Base-by-base conservation (phyloP, 148 eudicot genomes). In the Euryodendron excelsum region DNA sequence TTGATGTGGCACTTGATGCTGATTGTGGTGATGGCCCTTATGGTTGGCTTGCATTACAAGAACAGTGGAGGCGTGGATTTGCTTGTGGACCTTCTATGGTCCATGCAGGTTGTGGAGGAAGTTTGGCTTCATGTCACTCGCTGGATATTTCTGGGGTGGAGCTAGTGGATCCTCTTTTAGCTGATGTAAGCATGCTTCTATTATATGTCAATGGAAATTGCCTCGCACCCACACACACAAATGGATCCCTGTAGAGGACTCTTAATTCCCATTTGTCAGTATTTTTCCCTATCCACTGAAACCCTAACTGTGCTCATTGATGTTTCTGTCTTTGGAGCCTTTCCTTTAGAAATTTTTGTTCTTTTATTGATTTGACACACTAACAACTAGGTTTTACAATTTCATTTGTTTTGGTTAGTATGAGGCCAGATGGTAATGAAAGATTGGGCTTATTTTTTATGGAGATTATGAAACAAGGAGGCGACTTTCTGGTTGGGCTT, bases 41-140 rank as follows among this genome's bases (percentile, higher is more conserved):
- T 82, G 94, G 94, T 47, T 96, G 97, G 98, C 98, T 96, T 81
- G 97, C 98, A 69, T 82, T 90, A 71, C 91, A 93, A 86, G 99
- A 96, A 90, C 99, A 93, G 80, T 78, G 88, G 86, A 89, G 97
- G 75, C 94, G 96, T 21, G 97, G 97, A 66, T 93, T 96, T 81
- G 90, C 93, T 69, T 96, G 99, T 85, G 98, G 98, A 77, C 98
- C 98, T 13, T 85, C 90, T 58, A 90, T 85, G 95, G 92, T 85
- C 52, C 98, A 93, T 90, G 98, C 98, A 20, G 98, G 98, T 56
- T 96, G 99, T 89, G 99, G 99, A 36, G 99, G 99, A 73, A 81
- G 90, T 74, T 87, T 96, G 82, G 92, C 99, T 77, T 91, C 99
- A 85, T 85, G 92, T 68, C 99, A 96, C 86, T 91, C 97, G 58